Conservation (phyloP, 306 rosid genomes). For the Castanea sativa region DNA sequence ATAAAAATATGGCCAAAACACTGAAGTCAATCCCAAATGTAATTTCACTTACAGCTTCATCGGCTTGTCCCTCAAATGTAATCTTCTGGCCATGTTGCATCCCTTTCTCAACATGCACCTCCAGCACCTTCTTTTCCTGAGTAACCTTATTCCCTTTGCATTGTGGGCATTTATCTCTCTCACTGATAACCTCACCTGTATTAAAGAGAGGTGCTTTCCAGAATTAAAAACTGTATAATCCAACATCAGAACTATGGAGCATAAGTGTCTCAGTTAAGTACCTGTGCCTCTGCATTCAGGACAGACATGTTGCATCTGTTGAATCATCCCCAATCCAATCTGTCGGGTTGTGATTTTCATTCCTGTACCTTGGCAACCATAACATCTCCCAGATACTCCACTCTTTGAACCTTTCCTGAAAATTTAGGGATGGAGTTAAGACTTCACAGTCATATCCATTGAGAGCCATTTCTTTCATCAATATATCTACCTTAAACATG, state of each 20-base stretch:
- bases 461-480: background rate
- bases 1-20: background rate
- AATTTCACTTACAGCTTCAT: conserved; percentile 60
- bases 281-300: conserved; percentile 71
- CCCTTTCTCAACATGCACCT: conserved; percentile 73
- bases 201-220: conserved; percentile 14
- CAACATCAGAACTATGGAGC: background rate
- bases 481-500: background rate
- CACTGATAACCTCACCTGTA: conserved; percentile 69
- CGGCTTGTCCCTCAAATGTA: conserved; percentile 71
- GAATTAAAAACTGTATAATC: conserved; percentile 5
- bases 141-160: conserved; percentile 65
- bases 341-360: conserved; percentile 61
- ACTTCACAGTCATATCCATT: background rate
- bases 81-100: conserved; percentile 74
- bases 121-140: conserved; percentile 72
- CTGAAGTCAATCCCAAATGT: background rate
- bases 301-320: conserved; percentile 74
- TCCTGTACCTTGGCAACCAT: conserved; percentile 74
- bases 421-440: conserved; percentile 2
- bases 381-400: conserved; percentile 60
- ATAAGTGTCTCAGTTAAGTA: conserved; percentile 26
- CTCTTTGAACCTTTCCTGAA: conserved; percentile 78
- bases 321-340: conserved; percentile 70
- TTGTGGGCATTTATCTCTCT: conserved; percentile 67